These are phyloP conservation scores for Metschnikowia henanensis DNA, from an alignment of 805 yeast species.

Conservation along the genomic window DNA sequence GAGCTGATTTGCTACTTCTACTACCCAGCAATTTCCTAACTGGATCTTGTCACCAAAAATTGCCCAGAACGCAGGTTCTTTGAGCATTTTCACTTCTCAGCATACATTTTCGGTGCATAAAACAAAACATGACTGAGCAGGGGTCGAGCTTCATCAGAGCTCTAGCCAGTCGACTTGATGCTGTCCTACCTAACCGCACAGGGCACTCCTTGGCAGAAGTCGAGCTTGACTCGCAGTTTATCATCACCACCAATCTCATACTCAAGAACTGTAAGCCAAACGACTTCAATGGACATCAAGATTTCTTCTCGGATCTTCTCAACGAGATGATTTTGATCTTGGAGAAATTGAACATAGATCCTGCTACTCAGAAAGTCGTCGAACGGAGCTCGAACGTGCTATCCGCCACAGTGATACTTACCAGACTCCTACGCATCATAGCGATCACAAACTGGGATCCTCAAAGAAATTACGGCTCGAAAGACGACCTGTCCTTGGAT, in stretches of 20 bases:
- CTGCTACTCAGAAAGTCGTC: constrained; percentile 18
- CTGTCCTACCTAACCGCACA: constrained; percentile 38
- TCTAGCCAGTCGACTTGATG: constrained; percentile 26
- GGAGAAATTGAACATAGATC: constrained; percentile 18
- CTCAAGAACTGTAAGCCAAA: constrained; percentile 16
- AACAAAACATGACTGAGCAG: constrained; percentile 9
- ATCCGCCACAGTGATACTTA: constrained; percentile 31
- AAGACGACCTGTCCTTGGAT: constrained; percentile 6
- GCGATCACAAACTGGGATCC: constrained; percentile 31
- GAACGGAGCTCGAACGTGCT: constrained; percentile 33
- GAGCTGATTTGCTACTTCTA: too few relatives aligned
- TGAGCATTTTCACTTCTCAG: neutral
- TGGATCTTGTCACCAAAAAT: too few relatives aligned
- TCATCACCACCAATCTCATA: constrained; percentile 31
- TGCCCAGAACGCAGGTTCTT: too few relatives aligned
- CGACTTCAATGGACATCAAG: constrained; percentile 16
- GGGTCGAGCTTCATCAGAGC: constrained; percentile 16
- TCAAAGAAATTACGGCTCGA: neutral
- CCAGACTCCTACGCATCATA: constrained; percentile 31
- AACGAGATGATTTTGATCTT: constrained; percentile 26
- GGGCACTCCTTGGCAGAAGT: constrained; percentile 41
- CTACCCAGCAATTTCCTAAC: too few relatives aligned
- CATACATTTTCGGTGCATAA: too few relatives aligned
- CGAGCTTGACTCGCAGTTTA: constrained; percentile 41
- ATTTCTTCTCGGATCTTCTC: constrained; percentile 20